Percentiles rank a stretch among this genome's conserved stretches.
Evolutionary conservation across 106 monocot genomes (phyloP).

Genomic region (Dioscorea alata): DNA sequence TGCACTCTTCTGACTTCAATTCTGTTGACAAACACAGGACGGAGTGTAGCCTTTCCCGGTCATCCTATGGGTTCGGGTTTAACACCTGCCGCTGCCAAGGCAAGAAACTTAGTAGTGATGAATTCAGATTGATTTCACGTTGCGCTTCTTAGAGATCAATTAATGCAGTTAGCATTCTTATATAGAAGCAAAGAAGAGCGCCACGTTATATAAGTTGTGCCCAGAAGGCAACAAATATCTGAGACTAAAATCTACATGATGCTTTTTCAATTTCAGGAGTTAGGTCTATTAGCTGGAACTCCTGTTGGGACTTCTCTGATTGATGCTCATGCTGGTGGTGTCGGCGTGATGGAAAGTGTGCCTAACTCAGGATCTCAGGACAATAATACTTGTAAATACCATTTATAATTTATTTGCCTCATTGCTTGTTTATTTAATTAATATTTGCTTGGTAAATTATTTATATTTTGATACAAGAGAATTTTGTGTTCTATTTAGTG

Average conservation of each 20-base stretch:
- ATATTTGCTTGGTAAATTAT: no score
- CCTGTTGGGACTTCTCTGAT: constrained; percentile 95
- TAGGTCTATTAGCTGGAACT: constrained; percentile 73
- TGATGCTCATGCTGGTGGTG: constrained; percentile 99
- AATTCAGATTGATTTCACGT: constrained; percentile 28
- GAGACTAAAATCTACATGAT: no score
- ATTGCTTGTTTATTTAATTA: no score
- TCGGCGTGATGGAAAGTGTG: constrained; percentile 84
- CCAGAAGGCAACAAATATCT: no score
- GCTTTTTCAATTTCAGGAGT: constrained; percentile 44
- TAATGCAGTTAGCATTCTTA: neutral
- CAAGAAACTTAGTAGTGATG: constrained; percentile 27
- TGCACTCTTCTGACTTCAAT: no score
- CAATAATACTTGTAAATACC: constrained; percentile 4
- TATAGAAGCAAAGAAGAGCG: no score
- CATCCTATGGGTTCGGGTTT: constrained; percentile 89
- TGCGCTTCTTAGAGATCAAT: constrained; percentile 4
- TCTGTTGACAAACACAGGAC: constrained; percentile 36
- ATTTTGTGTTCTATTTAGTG: constrained; percentile 1
- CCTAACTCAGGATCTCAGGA: constrained; percentile 35
- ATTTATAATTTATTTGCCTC: no score
- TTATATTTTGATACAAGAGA: no score
- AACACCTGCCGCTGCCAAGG: constrained; percentile 79
- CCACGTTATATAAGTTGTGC: no score
- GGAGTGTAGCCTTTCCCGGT: constrained; percentile 95